phyloP scores from a whole-genome alignment of 2,329 filamentous ascomycete genomes.

The Alternaria triticina region DNA sequence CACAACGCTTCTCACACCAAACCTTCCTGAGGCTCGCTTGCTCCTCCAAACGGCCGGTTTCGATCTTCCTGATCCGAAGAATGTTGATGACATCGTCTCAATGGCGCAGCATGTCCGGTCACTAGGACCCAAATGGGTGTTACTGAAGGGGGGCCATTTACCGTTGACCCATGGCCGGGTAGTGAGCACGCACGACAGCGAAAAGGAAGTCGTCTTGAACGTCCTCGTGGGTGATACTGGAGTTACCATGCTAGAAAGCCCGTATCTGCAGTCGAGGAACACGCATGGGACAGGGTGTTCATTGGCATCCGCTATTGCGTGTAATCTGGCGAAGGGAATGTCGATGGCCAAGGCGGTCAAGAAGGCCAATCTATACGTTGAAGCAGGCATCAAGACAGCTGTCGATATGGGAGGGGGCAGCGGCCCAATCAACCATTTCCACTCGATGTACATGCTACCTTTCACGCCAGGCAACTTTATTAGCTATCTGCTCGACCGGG shows the following conservation, averaged over 20 bases:
- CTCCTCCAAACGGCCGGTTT: slow-evolving; percentile 64
- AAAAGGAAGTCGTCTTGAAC: slow-evolving; percentile 75
- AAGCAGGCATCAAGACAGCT: slow-evolving; percentile 72
- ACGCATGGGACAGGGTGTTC: slow-evolving; percentile 97
- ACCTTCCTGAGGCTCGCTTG: slow-evolving; percentile 75
- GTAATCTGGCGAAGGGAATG: slow-evolving; percentile 69
- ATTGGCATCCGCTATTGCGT: slow-evolving; percentile 82
- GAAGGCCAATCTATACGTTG: slow-evolving; percentile 73
- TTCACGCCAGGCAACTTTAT: slow-evolving; percentile 80
- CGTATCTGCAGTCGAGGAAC: slow-evolving; percentile 75
- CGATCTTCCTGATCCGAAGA: slow-evolving; percentile 56
- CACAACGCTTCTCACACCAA: slow-evolving; percentile 76
- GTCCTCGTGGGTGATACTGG: slow-evolving; percentile 70
- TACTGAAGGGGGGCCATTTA: slow-evolving; percentile 91
- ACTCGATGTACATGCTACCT: slow-evolving; percentile 70
- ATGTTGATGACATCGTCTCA: slow-evolving; percentile 69
- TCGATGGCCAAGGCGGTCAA: slow-evolving; percentile 66
- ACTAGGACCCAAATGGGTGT: slow-evolving; percentile 78
- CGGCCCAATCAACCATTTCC: slow-evolving; percentile 80
- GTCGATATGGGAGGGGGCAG: slow-evolving; percentile 68
- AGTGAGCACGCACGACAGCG: slow-evolving; percentile 63
- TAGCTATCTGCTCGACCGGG: slow-evolving; percentile 78
- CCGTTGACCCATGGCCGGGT: slow-evolving; percentile 71
- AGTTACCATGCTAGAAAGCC: slow-evolving; percentile 69
- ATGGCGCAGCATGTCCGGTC: slow-evolving; percentile 70